Evolutionary conservation across 2,329 filamentous ascomycete species (phyloP).

Genomic region (Aspergillus calidoustus): DNA sequence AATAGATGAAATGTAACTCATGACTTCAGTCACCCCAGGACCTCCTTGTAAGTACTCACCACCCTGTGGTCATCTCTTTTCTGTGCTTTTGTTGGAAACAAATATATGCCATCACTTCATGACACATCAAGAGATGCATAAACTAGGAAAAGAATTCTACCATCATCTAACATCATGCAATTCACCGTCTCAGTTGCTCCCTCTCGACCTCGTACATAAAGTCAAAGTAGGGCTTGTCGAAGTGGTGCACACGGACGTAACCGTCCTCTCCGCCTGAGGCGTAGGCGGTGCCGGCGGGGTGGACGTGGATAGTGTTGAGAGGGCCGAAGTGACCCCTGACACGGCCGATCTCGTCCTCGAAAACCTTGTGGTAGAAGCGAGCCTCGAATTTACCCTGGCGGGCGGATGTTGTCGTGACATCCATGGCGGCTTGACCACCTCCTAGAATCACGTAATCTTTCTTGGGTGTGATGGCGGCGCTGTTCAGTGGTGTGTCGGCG

Average conservation of each 20-base stretch:
- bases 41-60: constrained; percentile 32
- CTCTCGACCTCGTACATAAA: constrained; percentile 99
- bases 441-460: constrained; percentile 98
- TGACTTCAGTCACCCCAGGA: constrained; percentile 37
- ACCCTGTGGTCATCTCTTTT: constrained; percentile 31
- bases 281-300: constrained; percentile 90
- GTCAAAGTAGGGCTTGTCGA: constrained; percentile 98
- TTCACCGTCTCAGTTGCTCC: constrained; percentile 62
- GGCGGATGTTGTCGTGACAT: constrained; percentile 91
- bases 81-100: constrained; percentile 22
- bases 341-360: constrained; percentile 97
- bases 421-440: constrained; percentile 98
- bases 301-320: constrained; percentile 92
- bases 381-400: constrained; percentile 99
- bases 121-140: constrained; percentile 42
- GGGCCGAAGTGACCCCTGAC: constrained; percentile 97
- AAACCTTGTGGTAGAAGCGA: constrained; percentile 99
- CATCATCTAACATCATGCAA: constrained; percentile 22
- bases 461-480: constrained; percentile 87
- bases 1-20: constrained; percentile 44
- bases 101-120: constrained; percentile 37
- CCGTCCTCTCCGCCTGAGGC: constrained; percentile 96
- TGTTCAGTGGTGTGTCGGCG: constrained; percentile 95
- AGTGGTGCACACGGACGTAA: constrained; percentile 97
- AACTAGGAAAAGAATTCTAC: constrained; percentile 27